Conservation (phyloP, 2,329 filamentous ascomycete species). For the Aspergillus neoniger region DNA sequence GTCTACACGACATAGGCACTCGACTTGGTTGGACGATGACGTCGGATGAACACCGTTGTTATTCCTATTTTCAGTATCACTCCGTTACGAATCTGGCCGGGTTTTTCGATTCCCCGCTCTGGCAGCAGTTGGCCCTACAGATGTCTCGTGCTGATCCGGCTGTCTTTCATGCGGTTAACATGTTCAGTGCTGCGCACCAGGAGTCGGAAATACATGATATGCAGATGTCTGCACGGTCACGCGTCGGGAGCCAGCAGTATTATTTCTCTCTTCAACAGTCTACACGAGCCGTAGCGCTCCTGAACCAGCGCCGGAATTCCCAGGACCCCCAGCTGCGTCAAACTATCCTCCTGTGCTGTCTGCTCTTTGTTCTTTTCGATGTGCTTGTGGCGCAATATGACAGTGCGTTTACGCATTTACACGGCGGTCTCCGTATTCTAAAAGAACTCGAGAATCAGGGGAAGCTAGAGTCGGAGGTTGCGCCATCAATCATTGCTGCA, state of each 20-base stretch:
- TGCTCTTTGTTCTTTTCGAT: constrained; percentile 12
- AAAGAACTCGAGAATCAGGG: not conserved
- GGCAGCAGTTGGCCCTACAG: constrained; percentile 10
- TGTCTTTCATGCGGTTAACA: constrained; percentile 8
- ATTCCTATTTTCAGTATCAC: constrained; percentile 7
- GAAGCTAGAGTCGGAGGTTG: not conserved
- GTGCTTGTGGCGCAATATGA: constrained; percentile 2
- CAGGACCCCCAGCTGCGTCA: constrained; percentile 10
- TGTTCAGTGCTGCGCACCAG: constrained; percentile 13
- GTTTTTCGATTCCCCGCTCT: constrained; percentile 10
- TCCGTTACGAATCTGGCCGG: constrained; percentile 1
- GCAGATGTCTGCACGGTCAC: not conserved
- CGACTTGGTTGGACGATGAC: constrained; percentile 3
- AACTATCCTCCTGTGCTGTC: constrained; percentile 10
- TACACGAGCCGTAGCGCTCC: not conserved
- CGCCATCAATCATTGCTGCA: not conserved
- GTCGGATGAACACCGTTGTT: constrained; percentile 7
- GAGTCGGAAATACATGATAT: constrained; percentile 3
- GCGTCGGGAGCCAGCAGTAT: not conserved
- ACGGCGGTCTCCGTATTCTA: constrained; percentile 8
- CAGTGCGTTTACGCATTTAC: constrained; percentile 11
- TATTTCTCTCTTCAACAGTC: constrained; percentile 8
- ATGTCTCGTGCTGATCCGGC: constrained; percentile 3
- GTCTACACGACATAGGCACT: not conserved
- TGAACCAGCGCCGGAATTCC: not conserved